Evolutionary conservation across 768 basidiomycete genomes (phyloP).

Genomic region (Lactifluus volemus): DNA sequence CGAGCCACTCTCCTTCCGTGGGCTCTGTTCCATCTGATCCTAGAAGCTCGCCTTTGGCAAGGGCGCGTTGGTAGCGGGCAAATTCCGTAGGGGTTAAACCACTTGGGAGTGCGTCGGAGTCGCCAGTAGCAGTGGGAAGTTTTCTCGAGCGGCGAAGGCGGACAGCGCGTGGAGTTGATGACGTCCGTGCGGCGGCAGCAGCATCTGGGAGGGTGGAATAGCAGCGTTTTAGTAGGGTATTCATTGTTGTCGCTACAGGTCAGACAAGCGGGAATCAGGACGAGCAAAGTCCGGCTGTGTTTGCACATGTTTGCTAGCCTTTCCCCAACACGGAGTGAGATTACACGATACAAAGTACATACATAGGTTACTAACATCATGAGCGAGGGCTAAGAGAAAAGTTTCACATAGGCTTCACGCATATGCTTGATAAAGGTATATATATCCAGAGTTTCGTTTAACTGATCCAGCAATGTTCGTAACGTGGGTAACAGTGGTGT

Average conservation of each 20-base stretch:
- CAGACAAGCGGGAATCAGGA: background rate
- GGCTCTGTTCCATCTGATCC: constrained; percentile 27
- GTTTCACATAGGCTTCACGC: constrained; percentile 43
- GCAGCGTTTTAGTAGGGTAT: constrained; percentile 31
- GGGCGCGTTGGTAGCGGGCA: constrained; percentile 49
- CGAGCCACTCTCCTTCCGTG: constrained; percentile 52
- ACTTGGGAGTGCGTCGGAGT: constrained; percentile 41
- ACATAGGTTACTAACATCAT: background rate
- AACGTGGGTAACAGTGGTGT: constrained; percentile 62
- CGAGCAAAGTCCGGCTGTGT: background rate
- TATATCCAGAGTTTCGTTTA: constrained; percentile 64
- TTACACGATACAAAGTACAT: background rate
- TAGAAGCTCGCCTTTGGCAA: constrained; percentile 42
- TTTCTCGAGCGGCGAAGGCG: constrained; percentile 54
- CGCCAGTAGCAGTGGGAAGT: constrained; percentile 28
- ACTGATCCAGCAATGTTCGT: constrained; percentile 55
- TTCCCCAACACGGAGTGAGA: background rate
- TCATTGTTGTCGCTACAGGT: constrained; percentile 24
- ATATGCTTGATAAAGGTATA: constrained; percentile 62
- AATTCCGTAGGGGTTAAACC: constrained; percentile 62
- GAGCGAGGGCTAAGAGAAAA: constrained; percentile 10
- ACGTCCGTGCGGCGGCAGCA: constrained; percentile 46
- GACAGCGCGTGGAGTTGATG: constrained; percentile 67
- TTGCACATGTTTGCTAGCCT: background rate
- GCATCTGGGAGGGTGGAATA: constrained; percentile 34